A percentile compares a stretch with the other conserved stretches of the same genome.
Conservation (phyloP, 768 basidiomycete genomes). For the Pisolithus tinctorius region DNA sequence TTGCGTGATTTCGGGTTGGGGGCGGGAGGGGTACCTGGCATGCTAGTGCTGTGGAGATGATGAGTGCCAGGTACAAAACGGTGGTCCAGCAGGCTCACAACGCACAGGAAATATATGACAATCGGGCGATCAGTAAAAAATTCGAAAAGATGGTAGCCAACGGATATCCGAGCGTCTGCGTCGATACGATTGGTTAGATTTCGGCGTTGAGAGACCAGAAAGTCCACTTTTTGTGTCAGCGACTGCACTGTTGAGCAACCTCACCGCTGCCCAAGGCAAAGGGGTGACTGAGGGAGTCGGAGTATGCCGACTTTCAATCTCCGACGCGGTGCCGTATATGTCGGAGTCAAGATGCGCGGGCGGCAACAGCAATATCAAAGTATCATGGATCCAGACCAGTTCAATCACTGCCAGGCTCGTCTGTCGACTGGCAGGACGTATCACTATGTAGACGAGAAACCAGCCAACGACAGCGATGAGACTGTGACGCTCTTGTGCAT, state of each 20-base stretch:
- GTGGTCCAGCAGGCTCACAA: too few species aligned
- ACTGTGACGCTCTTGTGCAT: constrained; percentile 56
- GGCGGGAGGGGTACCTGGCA: constrained; percentile 38
- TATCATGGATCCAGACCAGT: constrained; percentile 19
- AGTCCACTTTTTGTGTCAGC: not conserved
- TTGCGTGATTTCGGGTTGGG: constrained; percentile 32
- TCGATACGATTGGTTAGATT: too few species aligned
- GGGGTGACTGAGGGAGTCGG: constrained; percentile 15
- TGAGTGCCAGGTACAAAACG: constrained; percentile 1
- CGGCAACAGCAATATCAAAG: too few species aligned
- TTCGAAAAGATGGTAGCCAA: too few species aligned
- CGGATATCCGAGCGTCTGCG: too few species aligned
- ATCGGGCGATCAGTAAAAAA: too few species aligned
- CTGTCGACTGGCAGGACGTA: constrained; percentile 59
- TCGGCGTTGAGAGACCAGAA: too few species aligned
- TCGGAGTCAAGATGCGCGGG: constrained; percentile 10
- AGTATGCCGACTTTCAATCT: constrained; percentile 18
- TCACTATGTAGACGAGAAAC: constrained; percentile 69
- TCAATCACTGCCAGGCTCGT: constrained; percentile 45
- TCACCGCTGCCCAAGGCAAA: constrained; percentile 23
- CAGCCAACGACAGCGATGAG: constrained; percentile 33
- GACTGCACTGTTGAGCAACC: constrained; percentile 8
- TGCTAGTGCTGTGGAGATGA: constrained; percentile 24
- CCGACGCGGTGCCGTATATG: constrained; percentile 19
- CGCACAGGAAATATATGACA: too few species aligned